These are phyloP conservation scores for Aspergillaceae sp. DNA, from an alignment of 2,329 filamentous ascomycete genomes.

Conservation along the genomic window DNA sequence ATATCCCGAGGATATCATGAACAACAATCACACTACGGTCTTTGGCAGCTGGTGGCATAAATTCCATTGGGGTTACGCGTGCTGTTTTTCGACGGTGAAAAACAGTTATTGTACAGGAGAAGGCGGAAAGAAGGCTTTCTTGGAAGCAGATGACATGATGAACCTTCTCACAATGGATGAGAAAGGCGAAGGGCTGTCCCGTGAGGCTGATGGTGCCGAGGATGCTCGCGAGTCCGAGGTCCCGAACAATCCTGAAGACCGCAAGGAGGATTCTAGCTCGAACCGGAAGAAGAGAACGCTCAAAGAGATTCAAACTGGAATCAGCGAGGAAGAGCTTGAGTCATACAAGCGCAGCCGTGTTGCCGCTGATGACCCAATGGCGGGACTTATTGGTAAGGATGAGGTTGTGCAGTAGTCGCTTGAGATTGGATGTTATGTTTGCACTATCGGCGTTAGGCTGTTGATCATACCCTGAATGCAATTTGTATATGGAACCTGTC, in stretches of 20 bases:
- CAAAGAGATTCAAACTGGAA: conserved; percentile 67
- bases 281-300: conserved; percentile 62
- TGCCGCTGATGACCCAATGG: conserved; percentile 78
- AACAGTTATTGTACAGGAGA: conserved; percentile 97
- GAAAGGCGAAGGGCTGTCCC: background rate
- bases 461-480: conserved; percentile 6
- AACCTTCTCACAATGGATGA: conserved; percentile 27
- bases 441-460: conserved; percentile 6
- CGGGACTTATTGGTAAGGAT: conserved; percentile 66
- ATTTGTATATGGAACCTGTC: background rate
- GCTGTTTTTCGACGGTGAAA: conserved; percentile 86
- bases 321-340: conserved; percentile 78
- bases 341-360: conserved; percentile 69
- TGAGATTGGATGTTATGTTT: background rate
- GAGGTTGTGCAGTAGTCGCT: conserved; percentile 44
- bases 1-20: conserved; percentile 76
- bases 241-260: conserved; percentile 16
- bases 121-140: conserved; percentile 71
- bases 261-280: conserved; percentile 22
- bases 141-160: conserved; percentile 60
- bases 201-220: too few relatives aligned
- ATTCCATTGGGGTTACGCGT: conserved; percentile 93
- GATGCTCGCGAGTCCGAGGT: conserved; percentile 10
- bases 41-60: conserved; percentile 98
- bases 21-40: conserved; percentile 85